These are phyloP conservation scores for Neohortaea acidophila DNA, from an alignment of 495 filamentous ascomycete genomes.

Conservation along the genomic window DNA sequence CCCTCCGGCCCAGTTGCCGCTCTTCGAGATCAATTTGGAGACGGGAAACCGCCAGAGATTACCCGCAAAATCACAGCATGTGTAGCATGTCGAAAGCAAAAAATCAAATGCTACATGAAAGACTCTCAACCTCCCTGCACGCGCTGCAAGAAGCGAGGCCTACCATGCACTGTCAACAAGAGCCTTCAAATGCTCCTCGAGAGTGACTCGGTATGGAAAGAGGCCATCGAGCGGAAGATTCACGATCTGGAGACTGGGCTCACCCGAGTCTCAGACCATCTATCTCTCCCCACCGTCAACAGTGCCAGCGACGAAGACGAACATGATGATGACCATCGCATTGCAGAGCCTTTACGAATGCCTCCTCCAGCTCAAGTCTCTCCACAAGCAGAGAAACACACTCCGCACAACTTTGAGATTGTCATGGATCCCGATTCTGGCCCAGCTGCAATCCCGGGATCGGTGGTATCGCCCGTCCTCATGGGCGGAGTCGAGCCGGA, in stretches of 20 bases:
- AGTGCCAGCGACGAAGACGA: constrained; percentile 6
- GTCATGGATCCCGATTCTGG: constrained; percentile 25
- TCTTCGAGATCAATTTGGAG: too few species aligned
- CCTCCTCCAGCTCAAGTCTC: background rate
- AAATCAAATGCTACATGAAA: constrained; percentile 39
- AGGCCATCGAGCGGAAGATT: constrained; percentile 23
- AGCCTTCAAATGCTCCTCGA: constrained; percentile 38
- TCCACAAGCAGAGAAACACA: constrained; percentile 9
- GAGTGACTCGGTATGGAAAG: constrained; percentile 12
- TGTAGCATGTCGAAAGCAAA: constrained; percentile 32
- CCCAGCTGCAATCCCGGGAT: constrained; percentile 17
- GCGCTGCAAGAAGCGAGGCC: constrained; percentile 35
- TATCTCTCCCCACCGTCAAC: constrained; percentile 6
- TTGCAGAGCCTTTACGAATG: background rate
- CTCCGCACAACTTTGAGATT: constrained; percentile 11
- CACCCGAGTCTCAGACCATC: constrained; percentile 1
- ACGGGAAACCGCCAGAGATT: constrained; percentile 29
- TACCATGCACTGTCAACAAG: constrained; percentile 41
- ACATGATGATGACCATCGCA: background rate
- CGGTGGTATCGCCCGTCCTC: constrained; percentile 7
- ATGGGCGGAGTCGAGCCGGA: constrained; percentile 1
- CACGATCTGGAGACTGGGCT: constrained; percentile 8
- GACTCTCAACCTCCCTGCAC: constrained; percentile 32
- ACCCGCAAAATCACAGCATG: constrained; percentile 42
- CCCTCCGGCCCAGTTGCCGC: too few species aligned